Conservation (phyloP, 352 stramenopile species). For the Phytopythium vexans region DNA sequence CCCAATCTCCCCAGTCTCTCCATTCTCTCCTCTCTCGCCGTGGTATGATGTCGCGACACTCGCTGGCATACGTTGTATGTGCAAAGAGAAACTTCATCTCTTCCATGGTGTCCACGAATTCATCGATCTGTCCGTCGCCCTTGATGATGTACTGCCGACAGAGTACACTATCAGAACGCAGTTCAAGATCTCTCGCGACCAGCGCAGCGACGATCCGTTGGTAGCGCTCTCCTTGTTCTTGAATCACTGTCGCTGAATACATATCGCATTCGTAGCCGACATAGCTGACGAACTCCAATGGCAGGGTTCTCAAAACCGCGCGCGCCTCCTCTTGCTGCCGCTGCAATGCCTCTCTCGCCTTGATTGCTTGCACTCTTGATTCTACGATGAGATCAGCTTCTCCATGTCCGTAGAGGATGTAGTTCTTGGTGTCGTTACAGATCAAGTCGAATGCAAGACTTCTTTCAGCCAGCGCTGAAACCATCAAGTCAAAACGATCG, state of each 20-base stretch:
- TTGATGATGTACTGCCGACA: constrained; percentile 1
- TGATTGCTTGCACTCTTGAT: background rate
- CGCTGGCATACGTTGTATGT: constrained; percentile 2
- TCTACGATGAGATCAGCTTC: no score
- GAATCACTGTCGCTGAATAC: background rate
- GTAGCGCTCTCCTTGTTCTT: constrained; percentile 2
- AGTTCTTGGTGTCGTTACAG: no score
- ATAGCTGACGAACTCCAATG: constrained; percentile 4
- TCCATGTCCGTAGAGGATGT: no score
- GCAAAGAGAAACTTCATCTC: constrained; percentile 5
- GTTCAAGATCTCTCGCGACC: constrained; percentile 1
- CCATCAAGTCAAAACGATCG: no score
- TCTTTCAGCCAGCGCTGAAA: no score
- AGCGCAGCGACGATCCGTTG: constrained; percentile 1
- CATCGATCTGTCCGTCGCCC: background rate
- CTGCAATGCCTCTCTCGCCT: no score
- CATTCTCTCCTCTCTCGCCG: no score
- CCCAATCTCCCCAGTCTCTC: no score
- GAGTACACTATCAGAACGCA: constrained; percentile 4
- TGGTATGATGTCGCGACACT: no score
- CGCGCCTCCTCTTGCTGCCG: constrained; percentile 7
- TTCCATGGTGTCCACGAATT: constrained; percentile 6
- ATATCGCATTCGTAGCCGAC: background rate
- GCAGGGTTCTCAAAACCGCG: constrained; percentile 3
- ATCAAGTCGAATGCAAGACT: no score